A percentile compares a stretch with the other conserved stretches of the same genome.
phyloP scores from a whole-genome alignment of 306 rosid genomes.

The Dalbergia cochinchinensis region DNA sequence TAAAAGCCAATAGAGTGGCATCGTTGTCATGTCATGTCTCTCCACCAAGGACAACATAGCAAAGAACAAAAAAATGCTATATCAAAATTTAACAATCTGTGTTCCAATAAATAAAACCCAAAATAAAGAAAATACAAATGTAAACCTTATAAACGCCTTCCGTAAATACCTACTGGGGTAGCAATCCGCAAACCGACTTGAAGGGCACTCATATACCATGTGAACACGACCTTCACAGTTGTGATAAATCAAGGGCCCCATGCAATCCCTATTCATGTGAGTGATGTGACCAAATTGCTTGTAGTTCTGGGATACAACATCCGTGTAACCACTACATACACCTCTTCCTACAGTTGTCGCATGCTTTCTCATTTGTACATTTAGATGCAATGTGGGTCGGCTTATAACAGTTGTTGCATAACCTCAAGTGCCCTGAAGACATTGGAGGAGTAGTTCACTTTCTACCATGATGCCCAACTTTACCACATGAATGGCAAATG shows the following conservation, averaged over 20 bases:
- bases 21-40: conserved; percentile 16
- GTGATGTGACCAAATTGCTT: conserved; percentile 67
- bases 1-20: conserved; percentile 36
- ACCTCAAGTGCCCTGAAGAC: conserved; percentile 91
- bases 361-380: conserved; percentile 95
- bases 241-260: conserved; percentile 97
- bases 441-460: conserved; percentile 84
- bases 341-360: conserved; percentile 94
- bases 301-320: conserved; percentile 86
- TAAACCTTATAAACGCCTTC: neutral
- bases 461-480: conserved; percentile 93
- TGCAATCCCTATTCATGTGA: conserved; percentile 95
- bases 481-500: conserved; percentile 96
- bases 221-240: conserved; percentile 98
- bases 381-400: conserved; percentile 96
- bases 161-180: conserved; percentile 81
- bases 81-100: too few relatives aligned
- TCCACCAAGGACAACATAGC: conserved; percentile 36
- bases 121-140: neutral
- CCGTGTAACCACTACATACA: conserved; percentile 63
- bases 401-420: conserved; percentile 98
- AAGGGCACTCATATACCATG: conserved; percentile 95
- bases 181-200: conserved; percentile 91
- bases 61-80: conserved; percentile 4
- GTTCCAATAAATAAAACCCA: too few relatives aligned